Base-by-base conservation (phyloP, 2,329 filamentous ascomycete genomes). In the Claviceps cyperi region DNA sequence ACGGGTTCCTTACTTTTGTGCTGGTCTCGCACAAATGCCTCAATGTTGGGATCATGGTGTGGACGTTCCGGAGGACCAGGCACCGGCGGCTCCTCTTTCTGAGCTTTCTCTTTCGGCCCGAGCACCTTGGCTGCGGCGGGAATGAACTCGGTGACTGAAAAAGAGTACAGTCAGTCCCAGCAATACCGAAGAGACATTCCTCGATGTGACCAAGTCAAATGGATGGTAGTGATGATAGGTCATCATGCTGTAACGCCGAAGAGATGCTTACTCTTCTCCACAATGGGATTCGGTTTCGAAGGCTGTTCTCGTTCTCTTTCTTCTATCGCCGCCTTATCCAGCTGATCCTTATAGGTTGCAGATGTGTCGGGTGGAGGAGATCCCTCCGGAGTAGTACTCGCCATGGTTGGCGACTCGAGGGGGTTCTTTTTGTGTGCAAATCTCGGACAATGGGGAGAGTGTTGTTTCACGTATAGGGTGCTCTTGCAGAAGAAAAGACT, bases 1-100 rank as follows among this genome's bases (percentile, higher is more conserved):
- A 57, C 63, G 52, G 46, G 51, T 44, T 40, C 22, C 17, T 67
- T 70, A 59, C 73, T 77, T 39, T 67, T 60, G 56, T 77, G 72
- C 61, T 77, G 74, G 46, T 76, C 72, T 47, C 71, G 66, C 35
- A 78, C 61, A 52, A 77, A 77, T 28, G 75, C 70, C 53, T 74
- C 73, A 47, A 78, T 75, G 55, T 72, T 67, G 5, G 57, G 49
- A 53, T 76, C 74, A 50, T 77, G 67, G 21, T 63, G 54, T 0
- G 72, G 73, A 14, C 72, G 63, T 11, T 68, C 56, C 2, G 72
- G 73, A 14, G 68, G 68, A 3, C 65, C 69, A 1, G 61, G 52
- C 14, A 59, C 36, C 5, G 57, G 51, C 6, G 51, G 50, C 48
- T 56, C 48, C 7, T 55, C 49, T 8, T 61, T 13, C 51, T 46